phyloP scores from a whole-genome alignment of 1,284 basidiomycete species.

The Sutorius eximius region DNA sequence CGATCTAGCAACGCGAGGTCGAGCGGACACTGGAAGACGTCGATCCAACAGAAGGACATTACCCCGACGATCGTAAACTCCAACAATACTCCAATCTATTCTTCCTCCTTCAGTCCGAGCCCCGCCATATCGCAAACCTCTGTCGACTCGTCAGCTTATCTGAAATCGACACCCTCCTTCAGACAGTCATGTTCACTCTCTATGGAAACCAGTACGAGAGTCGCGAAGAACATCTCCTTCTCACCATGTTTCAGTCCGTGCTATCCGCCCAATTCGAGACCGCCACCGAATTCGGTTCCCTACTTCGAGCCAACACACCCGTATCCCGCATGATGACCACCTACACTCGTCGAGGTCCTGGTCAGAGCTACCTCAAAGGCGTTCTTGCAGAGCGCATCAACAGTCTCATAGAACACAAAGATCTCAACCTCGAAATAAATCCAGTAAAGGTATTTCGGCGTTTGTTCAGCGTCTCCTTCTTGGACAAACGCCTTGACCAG shows the following conservation, averaged over 20 bases:
- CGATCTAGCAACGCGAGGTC: constrained; percentile 81
- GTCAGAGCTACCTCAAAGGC: constrained; percentile 96
- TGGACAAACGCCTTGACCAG: constrained; percentile 36
- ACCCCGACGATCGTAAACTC: constrained; percentile 90
- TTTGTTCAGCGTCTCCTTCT: neutral
- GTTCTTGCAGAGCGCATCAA: constrained; percentile 97
- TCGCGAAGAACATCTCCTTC: constrained; percentile 94
- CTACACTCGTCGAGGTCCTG: constrained; percentile 96
- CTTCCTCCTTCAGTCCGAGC: constrained; percentile 97
- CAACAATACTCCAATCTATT: constrained; percentile 98
- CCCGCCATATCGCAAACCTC: constrained; percentile 92
- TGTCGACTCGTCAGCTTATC: constrained; percentile 96
- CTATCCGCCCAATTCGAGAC: constrained; percentile 98
- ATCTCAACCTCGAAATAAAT: constrained; percentile 97
- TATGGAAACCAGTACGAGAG: constrained; percentile 99
- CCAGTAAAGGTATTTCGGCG: constrained; percentile 79
- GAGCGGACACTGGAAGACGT: constrained; percentile 94
- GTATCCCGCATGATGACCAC: constrained; percentile 99
- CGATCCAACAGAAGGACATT: constrained; percentile 85
- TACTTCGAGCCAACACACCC: constrained; percentile 96
- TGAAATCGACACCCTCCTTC: constrained; percentile 97
- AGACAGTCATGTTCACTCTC: constrained; percentile 99
- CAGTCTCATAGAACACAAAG: constrained; percentile 97
- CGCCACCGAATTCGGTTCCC: constrained; percentile 95
- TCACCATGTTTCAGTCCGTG: constrained; percentile 99